phyloP scores from a whole-genome alignment of 192 early-diverging fungal genomes.

The Paraglomus occultum region DNA sequence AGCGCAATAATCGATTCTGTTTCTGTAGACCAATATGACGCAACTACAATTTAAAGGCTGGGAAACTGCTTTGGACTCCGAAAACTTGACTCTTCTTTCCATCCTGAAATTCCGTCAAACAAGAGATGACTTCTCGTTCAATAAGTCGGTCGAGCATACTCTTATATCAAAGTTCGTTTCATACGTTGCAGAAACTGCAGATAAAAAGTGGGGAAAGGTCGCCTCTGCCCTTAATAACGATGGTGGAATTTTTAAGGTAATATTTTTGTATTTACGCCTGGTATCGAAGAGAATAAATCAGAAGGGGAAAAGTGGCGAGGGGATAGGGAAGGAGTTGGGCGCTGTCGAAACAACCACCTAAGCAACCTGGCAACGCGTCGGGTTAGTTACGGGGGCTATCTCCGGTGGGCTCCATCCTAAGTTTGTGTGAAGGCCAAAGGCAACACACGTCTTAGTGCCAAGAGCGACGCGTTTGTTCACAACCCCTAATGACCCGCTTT shows the following conservation, averaged over 20 bases:
- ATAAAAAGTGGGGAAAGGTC: constrained; percentile 12
- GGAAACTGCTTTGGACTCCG: constrained; percentile 14
- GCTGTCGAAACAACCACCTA: constrained; percentile 18
- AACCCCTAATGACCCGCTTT: constrained; percentile 4
- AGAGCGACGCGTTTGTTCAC: constrained; percentile 8
- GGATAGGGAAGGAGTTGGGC: constrained; percentile 19
- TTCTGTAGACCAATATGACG: no score
- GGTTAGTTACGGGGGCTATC: constrained; percentile 18
- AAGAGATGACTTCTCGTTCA: constrained; percentile 13
- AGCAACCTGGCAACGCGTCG: neutral
- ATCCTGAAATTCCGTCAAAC: constrained; percentile 14
- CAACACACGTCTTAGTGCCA: constrained; percentile 15
- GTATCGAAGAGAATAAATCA: no score
- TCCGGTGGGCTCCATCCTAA: constrained; percentile 9
- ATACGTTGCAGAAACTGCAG: constrained; percentile 15
- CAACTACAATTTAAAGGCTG: no score
- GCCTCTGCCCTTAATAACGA: constrained; percentile 11
- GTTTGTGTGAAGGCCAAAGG: constrained; percentile 18
- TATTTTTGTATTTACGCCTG: no score
- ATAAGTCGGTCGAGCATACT: constrained; percentile 12
- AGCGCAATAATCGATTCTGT: no score
- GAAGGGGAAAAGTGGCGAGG: neutral
- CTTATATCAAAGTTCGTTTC: constrained; percentile 18
- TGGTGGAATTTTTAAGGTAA: neutral
- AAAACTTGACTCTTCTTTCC: constrained; percentile 6